Percentiles rank a stretch among this genome's conserved stretches.
Evolutionary conservation across 768 basidiomycete genomes (phyloP).

Genomic region (Podaxis sp.): DNA sequence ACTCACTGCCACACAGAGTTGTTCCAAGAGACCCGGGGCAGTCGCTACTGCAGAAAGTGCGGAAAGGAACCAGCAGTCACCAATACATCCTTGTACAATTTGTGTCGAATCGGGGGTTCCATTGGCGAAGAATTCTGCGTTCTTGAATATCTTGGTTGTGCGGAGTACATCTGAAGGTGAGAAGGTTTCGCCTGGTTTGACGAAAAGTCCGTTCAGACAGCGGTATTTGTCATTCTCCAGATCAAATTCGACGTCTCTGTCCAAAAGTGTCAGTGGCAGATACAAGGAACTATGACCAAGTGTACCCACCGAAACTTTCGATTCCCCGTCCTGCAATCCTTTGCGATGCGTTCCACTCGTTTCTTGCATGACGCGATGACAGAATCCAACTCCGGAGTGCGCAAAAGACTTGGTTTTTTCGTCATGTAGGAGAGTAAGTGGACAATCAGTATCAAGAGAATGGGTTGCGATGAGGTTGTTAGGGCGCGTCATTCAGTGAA

Average conservation of each 20-base stretch:
- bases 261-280: background rate
- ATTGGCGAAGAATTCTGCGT: constrained; percentile 47
- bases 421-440: background rate
- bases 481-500: background rate
- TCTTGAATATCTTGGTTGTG: constrained; percentile 51
- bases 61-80: constrained; percentile 56
- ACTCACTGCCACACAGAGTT: constrained; percentile 44
- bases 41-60: constrained; percentile 48
- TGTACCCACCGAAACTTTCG: constrained; percentile 46
- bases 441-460: background rate
- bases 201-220: constrained; percentile 37
- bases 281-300: background rate
- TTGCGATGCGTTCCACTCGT: constrained; percentile 44
- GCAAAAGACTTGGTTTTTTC: constrained; percentile 15
- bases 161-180: constrained; percentile 30
- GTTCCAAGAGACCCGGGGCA: constrained; percentile 41
- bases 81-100: constrained; percentile 48
- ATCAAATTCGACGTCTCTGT: constrained; percentile 60
- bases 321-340: constrained; percentile 46
- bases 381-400: constrained; percentile 45
- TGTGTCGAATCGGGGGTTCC: constrained; percentile 40
- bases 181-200: constrained; percentile 19
- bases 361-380: constrained; percentile 46
- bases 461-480: background rate
- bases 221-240: constrained; percentile 51